phyloP scores from a whole-genome alignment of 2,329 filamentous ascomycete species.

The Boeremia lycopersici region DNA sequence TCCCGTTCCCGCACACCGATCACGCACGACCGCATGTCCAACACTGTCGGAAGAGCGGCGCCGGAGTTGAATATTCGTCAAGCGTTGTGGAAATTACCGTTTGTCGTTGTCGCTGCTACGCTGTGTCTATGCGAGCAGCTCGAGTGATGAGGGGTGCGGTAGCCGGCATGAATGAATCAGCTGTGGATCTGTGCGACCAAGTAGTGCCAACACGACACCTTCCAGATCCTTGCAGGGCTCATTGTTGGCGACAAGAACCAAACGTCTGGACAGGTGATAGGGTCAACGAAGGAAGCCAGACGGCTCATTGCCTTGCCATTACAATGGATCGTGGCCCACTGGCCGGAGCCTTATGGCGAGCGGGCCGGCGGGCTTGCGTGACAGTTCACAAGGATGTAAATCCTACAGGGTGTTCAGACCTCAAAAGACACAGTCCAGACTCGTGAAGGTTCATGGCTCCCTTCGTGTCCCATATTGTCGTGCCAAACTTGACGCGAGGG shows the following conservation, averaged over 20 bases:
- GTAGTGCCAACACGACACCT: no score
- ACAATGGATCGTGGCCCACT: background rate
- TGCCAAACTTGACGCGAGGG: no score
- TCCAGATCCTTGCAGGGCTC: no score
- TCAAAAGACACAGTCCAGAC: background rate
- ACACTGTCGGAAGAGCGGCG: background rate
- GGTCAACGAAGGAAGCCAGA: background rate
- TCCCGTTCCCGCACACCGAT: constrained; percentile 4
- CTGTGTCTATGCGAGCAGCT: background rate
- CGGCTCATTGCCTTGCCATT: background rate
- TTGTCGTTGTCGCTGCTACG: background rate
- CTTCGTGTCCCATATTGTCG: no score
- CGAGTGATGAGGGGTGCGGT: background rate
- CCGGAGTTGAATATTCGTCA: background rate
- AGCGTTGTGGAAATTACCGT: no score
- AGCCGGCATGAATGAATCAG: no score
- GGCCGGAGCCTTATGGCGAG: background rate
- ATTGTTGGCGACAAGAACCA: no score
- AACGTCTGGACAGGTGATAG: background rate
- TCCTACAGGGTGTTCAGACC: background rate
- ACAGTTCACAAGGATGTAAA: background rate
- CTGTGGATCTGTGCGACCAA: no score
- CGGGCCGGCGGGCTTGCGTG: background rate
- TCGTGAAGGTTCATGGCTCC: background rate
- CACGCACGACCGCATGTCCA: background rate